A percentile compares a stretch with the other conserved stretches of the same genome.
Evolutionary conservation across 331 rosid genomes (phyloP).

Genomic region (Cydonia oblonga): DNA sequence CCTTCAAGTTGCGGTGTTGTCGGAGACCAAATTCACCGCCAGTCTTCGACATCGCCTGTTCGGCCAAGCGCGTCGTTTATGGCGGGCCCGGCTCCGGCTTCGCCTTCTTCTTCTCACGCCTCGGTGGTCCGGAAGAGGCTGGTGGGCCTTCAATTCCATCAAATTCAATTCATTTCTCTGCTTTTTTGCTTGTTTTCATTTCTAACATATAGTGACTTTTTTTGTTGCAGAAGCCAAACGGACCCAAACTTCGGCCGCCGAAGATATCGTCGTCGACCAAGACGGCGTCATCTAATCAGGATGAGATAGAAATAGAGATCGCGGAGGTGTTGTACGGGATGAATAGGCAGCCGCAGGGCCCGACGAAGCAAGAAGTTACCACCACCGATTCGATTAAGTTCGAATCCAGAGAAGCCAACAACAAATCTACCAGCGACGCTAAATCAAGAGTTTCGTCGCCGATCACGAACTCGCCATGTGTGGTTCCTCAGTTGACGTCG

Average conservation of each 20-base stretch:
- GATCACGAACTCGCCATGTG: constrained; percentile 49
- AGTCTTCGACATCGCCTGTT: constrained; percentile 71
- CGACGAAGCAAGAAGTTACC: constrained; percentile 53
- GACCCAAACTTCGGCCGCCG: constrained; percentile 61
- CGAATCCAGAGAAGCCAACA: constrained; percentile 41
- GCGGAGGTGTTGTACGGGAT: constrained; percentile 90
- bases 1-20: constrained; percentile 41
- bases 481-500: constrained; percentile 17
- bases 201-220: constrained; percentile 16
- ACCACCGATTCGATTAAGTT: constrained; percentile 40
- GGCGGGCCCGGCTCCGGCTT: constrained; percentile 33
- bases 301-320: constrained; percentile 93
- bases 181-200: neutral
- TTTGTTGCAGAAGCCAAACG: constrained; percentile 59
- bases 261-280: constrained; percentile 45
- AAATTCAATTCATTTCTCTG: neutral
- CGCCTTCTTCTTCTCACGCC: constrained; percentile 78
- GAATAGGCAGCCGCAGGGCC: constrained; percentile 90
- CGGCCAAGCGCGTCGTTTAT: constrained; percentile 27
- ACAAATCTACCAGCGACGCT: constrained; percentile 41
- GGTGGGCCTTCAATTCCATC: constrained; percentile 38
- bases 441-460: constrained; percentile 81
- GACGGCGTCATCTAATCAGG: constrained; percentile 55
- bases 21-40: constrained; percentile 53
- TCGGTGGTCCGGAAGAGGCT: constrained; percentile 67